Base-by-base conservation (phyloP, 371 early-diverging fungal genomes). In the Apophysomyces ossiformis region DNA sequence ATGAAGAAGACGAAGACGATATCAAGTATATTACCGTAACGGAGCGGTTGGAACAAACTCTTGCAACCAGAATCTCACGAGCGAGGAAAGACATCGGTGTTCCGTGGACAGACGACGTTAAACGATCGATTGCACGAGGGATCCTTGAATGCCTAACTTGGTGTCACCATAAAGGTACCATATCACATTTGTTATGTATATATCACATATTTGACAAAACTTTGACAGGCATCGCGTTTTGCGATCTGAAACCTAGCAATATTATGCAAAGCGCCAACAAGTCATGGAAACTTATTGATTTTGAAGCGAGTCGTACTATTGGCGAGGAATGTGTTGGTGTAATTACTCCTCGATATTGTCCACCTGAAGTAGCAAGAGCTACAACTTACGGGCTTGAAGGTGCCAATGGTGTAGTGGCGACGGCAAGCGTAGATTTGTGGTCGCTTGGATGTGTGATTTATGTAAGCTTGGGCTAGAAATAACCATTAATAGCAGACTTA, bases 371-470 rank as follows among this genome's bases (percentile, higher is more conserved):
- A 0, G 82, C 82, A 9, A 65, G 77, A 21, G 82, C 82, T 5
- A 82, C 82, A 1, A 82, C 82, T 0, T 82, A 82, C 45, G 82
- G 82, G 1, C 60, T 79, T 8, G 82, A 82, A 62, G 82, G 82
- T 16, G 76, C 82, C 7, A 77, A 77, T 56, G 82, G 82, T 11
- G 82, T 82, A 0, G 82, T 82, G 6, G 82, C 82, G 37, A 77
- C 79, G 0, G 78, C 82, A 1, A 76, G 78, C 43, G 76, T 82
- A 0, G 82, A 82, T 71, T 57, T 79, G 5, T 82, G 82, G 82
- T 77, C 82, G 18, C 70, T 82, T 8, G 82, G 82, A 6, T 82
- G 82, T 64, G 76, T 79, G 3, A 67, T 82, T 35, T 82, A 77
- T 58, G 74, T 74, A 70, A 68, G 74, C 44, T 21, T 50, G n/a